These are phyloP conservation scores for Melanogaster broomeanus DNA, from an alignment of 768 basidiomycete genomes.

Conservation along the genomic window DNA sequence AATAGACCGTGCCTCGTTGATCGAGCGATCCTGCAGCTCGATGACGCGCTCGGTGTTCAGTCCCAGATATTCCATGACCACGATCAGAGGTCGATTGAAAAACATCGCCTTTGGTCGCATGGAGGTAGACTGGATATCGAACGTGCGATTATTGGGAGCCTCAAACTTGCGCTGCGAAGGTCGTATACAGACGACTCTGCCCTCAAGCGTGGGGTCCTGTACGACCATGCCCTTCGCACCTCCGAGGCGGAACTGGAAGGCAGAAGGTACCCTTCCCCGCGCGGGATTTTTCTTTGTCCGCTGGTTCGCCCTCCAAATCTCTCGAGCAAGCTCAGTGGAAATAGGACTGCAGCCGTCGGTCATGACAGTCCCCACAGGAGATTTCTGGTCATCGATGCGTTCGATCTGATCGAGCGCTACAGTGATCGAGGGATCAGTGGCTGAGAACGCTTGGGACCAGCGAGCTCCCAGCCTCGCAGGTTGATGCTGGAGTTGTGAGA, in stretches of 20 bases:
- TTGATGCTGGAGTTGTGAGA: constrained; percentile 34
- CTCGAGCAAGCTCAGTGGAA: constrained; percentile 36
- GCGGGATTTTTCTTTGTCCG: constrained; percentile 21
- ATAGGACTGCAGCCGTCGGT: constrained; percentile 56
- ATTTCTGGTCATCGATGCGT: constrained; percentile 30
- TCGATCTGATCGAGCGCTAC: constrained; percentile 38
- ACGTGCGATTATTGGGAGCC: constrained; percentile 34
- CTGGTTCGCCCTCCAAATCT: constrained; percentile 40
- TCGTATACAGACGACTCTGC: constrained; percentile 39
- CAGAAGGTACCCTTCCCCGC: constrained; percentile 35
- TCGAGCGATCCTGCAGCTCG: constrained; percentile 38
- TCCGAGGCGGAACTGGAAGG: constrained; percentile 45
- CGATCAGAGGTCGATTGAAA: constrained; percentile 50
- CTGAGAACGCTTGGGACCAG: constrained; percentile 55
- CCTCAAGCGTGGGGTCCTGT: constrained; percentile 39
- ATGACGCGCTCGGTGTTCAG: constrained; percentile 36
- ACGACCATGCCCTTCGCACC: constrained; percentile 53
- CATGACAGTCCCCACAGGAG: constrained; percentile 36
- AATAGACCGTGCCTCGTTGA: constrained; percentile 37
- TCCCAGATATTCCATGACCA: constrained; percentile 48
- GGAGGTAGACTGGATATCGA: constrained; percentile 53
- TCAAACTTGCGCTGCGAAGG: constrained; percentile 52
- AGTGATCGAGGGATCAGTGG: constrained; percentile 47
- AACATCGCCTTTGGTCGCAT: constrained; percentile 43
- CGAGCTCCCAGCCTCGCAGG: constrained; percentile 55